These are phyloP conservation scores for Carex arenaria DNA, from an alignment of 202 grass and related monocot genomes.

Conservation along the genomic window DNA sequence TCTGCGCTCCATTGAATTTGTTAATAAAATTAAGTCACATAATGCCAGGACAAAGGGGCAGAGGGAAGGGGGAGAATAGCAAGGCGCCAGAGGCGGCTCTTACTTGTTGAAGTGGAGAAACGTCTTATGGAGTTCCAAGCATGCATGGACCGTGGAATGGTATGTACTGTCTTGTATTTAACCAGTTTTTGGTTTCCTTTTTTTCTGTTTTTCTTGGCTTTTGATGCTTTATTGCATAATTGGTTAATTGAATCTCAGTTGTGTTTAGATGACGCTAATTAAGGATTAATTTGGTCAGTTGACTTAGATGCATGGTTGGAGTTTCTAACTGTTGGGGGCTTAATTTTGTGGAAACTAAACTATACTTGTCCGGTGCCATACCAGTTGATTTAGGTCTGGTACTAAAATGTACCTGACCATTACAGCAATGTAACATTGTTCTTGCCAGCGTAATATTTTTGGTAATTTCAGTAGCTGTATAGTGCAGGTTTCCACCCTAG, in stretches of 20 bases:
- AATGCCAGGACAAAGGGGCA: conserved; percentile 74
- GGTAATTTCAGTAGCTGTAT: neutral
- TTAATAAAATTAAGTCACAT: conserved; percentile 19
- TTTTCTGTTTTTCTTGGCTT: neutral
- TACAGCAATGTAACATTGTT: neutral
- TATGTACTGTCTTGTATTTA: conserved; percentile 24
- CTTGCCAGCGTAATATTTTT: neutral
- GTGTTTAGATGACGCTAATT: neutral
- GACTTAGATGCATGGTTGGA: neutral
- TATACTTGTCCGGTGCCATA: neutral
- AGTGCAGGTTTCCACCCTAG: neutral
- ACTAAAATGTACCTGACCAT: neutral
- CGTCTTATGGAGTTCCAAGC: conserved; percentile 70
- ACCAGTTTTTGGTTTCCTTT: neutral
- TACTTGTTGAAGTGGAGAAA: conserved; percentile 82
- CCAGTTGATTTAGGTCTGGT: neutral
- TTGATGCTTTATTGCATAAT: neutral
- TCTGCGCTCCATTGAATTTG: neutral
- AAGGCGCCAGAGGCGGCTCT: conserved; percentile 68
- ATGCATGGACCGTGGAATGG: conserved; percentile 66
- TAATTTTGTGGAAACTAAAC: neutral
- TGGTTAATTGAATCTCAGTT: neutral
- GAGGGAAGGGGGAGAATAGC: conserved; percentile 91
- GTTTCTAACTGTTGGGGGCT: neutral
- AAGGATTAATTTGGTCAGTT: neutral